Evolutionary conservation across 768 basidiomycete species (phyloP), one percentile per base, ranked within the genome.

Genomic region (Suillus variegatus): DNA sequence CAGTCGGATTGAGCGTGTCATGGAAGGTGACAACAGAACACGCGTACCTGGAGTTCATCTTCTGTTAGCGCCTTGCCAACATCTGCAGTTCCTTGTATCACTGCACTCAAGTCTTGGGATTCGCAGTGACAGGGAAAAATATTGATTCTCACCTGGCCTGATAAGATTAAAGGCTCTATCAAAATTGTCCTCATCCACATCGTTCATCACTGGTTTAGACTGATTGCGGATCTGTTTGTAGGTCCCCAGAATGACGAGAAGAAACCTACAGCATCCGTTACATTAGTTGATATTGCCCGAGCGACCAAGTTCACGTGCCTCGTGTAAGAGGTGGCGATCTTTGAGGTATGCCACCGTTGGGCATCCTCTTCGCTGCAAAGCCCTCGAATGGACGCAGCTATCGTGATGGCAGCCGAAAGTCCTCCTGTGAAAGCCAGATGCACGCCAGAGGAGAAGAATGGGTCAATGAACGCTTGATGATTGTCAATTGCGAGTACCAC

Each of bases 171-270:
- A 51, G 6, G 49, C 49, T 28, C 49, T 51, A 14, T 51, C 49
- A 9, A 51, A 51, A 28, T 51, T 51, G 25, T 51, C 25, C 49
- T 51, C 49, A 6, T 49, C 22, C 47, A 49, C n/a, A 22, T 49
- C 47, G n/a, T n/a, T 49, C 47, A 49, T 49, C 5, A 89, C 81
- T 67, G 84, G 81, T 12, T 75, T 77, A 52, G 77, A 79, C 70
- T 89, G 88, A 4, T 86, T 81, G 22, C 85, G 84, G 57, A 90
- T 88, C 69, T 89, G 89, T 74, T 88, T 89, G 74, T 89, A 89
- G 68, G 89, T 88, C 68, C 88, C 88, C 25, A 89, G 76, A 25
- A 90, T 88, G n/a, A 90, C 88, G 16, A 90, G 81, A 69, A 89
- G 84, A 70, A 90, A 89, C 68, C 61, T 61, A 20, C 22, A 18